These are phyloP conservation scores for Paracamarosporium sp. DNA, from an alignment of 2,329 filamentous ascomycete species.

Conservation along the genomic window DNA sequence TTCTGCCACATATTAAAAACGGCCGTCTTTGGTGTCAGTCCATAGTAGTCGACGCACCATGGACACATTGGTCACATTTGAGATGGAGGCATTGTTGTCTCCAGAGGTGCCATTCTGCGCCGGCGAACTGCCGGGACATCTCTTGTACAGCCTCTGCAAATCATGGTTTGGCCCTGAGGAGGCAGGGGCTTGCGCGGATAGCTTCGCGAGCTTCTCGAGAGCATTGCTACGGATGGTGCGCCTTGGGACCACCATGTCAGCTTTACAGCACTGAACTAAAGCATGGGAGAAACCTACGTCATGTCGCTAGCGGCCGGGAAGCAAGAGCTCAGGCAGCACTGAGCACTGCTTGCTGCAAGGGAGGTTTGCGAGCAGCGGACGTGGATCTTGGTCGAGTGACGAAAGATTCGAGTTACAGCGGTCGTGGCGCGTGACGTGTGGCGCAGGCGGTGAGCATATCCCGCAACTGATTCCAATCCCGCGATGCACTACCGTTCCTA, in stretches of 20 bases:
- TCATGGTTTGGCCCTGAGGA: slow-evolving; percentile 39
- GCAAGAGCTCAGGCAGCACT: neutral
- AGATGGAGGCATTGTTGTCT: slow-evolving; percentile 14
- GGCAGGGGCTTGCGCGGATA: slow-evolving; percentile 51
- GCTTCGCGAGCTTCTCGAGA: slow-evolving; percentile 57
- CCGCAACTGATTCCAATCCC: neutral
- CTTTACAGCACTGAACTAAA: neutral
- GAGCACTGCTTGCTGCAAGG: neutral
- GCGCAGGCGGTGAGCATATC: neutral
- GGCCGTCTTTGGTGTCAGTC: neutral
- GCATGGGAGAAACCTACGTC: neutral
- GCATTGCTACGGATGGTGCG: slow-evolving; percentile 54
- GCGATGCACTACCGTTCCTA: no score
- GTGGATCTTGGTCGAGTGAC: neutral
- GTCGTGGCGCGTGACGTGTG: neutral
- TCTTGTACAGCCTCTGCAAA: slow-evolving; percentile 51
- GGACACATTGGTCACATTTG: slow-evolving; percentile 31
- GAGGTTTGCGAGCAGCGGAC: neutral
- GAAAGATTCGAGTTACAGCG: neutral
- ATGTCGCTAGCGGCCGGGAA: neutral
- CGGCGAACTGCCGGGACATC: slow-evolving; percentile 33
- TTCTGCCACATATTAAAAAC: slow-evolving; percentile 59
- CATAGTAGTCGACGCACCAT: slow-evolving; percentile 40
- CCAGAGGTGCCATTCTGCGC: slow-evolving; percentile 19
- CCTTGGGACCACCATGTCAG: slow-evolving; percentile 18